Percentiles rank a stretch among this genome's conserved stretches.
Conservation (phyloP, 139 green algal species). For the Monoraphidium neglectum region DNA sequence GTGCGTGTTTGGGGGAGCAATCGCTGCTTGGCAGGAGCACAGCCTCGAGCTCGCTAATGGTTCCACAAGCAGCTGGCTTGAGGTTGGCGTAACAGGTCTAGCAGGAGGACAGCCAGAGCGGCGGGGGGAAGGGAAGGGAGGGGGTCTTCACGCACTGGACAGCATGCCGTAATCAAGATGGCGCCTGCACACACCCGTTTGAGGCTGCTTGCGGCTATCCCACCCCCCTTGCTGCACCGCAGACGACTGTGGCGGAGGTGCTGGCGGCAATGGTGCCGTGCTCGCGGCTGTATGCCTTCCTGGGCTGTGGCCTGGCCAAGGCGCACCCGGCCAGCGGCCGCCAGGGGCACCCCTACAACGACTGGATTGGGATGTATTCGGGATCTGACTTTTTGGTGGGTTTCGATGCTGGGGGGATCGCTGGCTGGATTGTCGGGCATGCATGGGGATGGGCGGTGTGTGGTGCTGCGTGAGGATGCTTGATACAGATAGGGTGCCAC, state of each 20-base stretch:
- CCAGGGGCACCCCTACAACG: slow-evolving; percentile 41
- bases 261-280: slow-evolving; percentile 78
- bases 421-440: slow-evolving; percentile 37
- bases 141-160: no score
- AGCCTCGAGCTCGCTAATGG: no score
- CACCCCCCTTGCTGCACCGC: slow-evolving; percentile 6
- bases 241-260: slow-evolving; percentile 53
- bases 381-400: slow-evolving; percentile 57
- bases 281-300: slow-evolving; percentile 73
- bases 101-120: no score
- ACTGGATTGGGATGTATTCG: slow-evolving; percentile 72
- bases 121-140: no score
- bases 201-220: neutral
- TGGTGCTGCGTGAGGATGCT: neutral
- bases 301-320: slow-evolving; percentile 61
- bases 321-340: neutral
- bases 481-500: no score
- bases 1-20: no score
- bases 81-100: no score
- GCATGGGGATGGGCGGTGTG: neutral
- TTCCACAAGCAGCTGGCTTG: no score
- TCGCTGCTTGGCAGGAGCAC: no score
- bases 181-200: no score
- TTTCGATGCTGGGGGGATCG: neutral
- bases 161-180: no score